Evolutionary conservation across 2,329 filamentous ascomycete genomes (phyloP).

Genomic region (Fusarium albosuccineum): DNA sequence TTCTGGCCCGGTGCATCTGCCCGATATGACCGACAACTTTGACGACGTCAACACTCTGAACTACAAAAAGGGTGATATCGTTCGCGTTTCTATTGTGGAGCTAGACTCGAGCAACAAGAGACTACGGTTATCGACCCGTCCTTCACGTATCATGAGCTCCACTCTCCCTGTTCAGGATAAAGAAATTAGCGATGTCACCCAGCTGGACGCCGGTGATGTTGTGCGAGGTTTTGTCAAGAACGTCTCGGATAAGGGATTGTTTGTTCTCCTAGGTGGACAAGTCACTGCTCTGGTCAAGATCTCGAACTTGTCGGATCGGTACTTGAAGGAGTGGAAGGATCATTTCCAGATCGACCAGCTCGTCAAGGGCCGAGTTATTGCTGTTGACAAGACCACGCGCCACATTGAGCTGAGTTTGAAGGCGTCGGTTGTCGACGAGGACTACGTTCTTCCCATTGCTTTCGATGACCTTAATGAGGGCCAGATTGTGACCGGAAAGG

Average conservation of each 20-base stretch:
- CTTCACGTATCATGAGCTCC: conserved; percentile 90
- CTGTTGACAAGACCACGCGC: conserved; percentile 75
- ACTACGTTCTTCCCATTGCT: conserved; percentile 79
- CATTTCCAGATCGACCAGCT: conserved; percentile 90
- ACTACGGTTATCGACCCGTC: conserved; percentile 82
- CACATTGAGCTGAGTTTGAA: conserved; percentile 91
- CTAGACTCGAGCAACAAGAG: conserved; percentile 88
- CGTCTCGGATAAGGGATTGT: conserved; percentile 88
- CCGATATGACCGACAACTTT: conserved; percentile 90
- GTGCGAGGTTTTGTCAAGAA: conserved; percentile 94
- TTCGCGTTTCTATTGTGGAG: conserved; percentile 86
- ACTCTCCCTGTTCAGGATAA: conserved; percentile 83
- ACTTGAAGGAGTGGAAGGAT: conserved; percentile 95
- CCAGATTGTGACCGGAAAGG: conserved; percentile 87
- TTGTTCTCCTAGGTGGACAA: conserved; percentile 84
- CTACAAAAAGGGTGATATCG: conserved; percentile 85
- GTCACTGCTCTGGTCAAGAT: conserved; percentile 88
- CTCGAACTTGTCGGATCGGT: conserved; percentile 89
- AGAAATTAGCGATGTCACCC: conserved; percentile 78
- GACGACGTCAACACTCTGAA: conserved; percentile 80
- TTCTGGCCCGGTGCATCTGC: conserved; percentile 82
- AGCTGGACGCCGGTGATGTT: conserved; percentile 82
- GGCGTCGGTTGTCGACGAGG: conserved; percentile 82
- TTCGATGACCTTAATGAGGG: conserved; percentile 84
- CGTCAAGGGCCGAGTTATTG: conserved; percentile 86